Conservation (phyloP, 495 filamentous ascomycete species). For the Trichoderma erinaceum region DNA sequence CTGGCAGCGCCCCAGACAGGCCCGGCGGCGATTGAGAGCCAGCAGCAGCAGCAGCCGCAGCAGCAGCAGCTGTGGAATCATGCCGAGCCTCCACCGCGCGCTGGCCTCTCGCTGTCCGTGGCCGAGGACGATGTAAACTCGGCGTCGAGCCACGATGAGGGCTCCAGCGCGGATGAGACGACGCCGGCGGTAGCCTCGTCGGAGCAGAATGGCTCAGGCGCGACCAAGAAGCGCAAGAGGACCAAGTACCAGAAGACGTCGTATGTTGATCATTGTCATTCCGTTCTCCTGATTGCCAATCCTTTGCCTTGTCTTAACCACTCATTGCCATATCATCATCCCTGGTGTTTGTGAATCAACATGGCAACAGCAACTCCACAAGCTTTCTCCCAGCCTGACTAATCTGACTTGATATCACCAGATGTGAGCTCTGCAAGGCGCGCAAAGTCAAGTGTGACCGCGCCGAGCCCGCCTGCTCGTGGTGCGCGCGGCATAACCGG, state of each 20-base stretch:
- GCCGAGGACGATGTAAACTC: slow-evolving; percentile 15
- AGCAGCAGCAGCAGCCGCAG: neutral
- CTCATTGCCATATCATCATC: neutral
- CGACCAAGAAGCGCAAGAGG: slow-evolving; percentile 15
- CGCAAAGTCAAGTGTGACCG: slow-evolving; percentile 83
- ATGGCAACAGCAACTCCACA: neutral
- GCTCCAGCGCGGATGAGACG: slow-evolving; percentile 14
- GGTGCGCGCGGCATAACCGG: slow-evolving; percentile 75
- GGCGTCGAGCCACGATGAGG: slow-evolving; percentile 10
- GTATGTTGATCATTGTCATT: neutral
- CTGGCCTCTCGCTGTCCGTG: neutral
- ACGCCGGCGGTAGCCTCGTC: slow-evolving; percentile 1
- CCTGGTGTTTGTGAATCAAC: too few species aligned
- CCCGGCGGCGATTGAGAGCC: neutral
- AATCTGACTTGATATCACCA: slow-evolving; percentile 23
- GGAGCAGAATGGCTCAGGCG: neutral
- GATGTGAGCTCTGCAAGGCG: slow-evolving; percentile 78
- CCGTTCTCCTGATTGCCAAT: neutral
- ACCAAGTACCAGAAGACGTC: slow-evolving; percentile 16
- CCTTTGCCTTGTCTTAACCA: neutral
- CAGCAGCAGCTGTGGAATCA: neutral
- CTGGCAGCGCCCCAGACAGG: too few species aligned
- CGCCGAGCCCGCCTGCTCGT: slow-evolving; percentile 76
- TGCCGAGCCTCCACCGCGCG: neutral
- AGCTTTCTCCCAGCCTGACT: too few species aligned